Evolutionary conservation across 768 basidiomycete species (phyloP).

Genomic region (Collybia sp.): DNA sequence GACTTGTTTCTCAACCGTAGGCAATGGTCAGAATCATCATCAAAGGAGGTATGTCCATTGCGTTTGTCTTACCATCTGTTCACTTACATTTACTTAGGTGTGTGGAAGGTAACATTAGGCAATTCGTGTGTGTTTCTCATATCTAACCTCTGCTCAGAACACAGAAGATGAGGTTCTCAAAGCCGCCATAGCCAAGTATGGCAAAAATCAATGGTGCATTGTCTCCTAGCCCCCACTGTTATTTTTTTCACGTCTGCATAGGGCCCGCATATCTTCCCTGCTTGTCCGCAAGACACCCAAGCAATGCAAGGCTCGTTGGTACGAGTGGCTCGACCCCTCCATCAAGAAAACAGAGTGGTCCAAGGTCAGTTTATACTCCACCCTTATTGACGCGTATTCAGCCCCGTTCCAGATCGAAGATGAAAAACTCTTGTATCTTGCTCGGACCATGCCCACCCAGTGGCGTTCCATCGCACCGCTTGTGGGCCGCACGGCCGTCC

Average conservation of each 20-base stretch:
- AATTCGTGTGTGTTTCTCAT: neutral
- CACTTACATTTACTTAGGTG: conserved; percentile 37
- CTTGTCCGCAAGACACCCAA: conserved; percentile 98
- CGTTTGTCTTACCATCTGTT: neutral
- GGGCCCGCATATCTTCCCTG: conserved; percentile 97
- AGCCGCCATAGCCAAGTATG: conserved; percentile 96
- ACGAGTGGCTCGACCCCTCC: conserved; percentile 98
- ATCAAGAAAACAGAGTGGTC: conserved; percentile 99
- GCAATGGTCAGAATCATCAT: conserved; percentile 91
- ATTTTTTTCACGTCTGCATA: conserved; percentile 18
- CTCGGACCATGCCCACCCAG: conserved; percentile 99
- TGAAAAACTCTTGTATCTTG: conserved; percentile 95
- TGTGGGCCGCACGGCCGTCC: conserved; percentile 95
- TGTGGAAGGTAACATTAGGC: conserved; percentile 63
- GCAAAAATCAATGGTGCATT: conserved; percentile 87
- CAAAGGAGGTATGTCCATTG: conserved; percentile 64
- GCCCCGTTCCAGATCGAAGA: conserved; percentile 78
- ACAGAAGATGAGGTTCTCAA: conserved; percentile 98
- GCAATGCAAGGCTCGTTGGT: conserved; percentile 99
- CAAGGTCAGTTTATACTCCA: conserved; percentile 51
- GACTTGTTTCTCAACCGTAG: conserved; percentile 4
- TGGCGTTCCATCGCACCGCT: conserved; percentile 99
- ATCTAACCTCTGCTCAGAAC: conserved; percentile 45
- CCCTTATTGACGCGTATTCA: conserved; percentile 1
- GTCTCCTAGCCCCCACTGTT: neutral